A percentile compares a stretch with the other conserved stretches of the same genome.
These are phyloP conservation scores for Acacia pycnantha DNA, from an alignment of 331 rosid species.

Conservation along the genomic window DNA sequence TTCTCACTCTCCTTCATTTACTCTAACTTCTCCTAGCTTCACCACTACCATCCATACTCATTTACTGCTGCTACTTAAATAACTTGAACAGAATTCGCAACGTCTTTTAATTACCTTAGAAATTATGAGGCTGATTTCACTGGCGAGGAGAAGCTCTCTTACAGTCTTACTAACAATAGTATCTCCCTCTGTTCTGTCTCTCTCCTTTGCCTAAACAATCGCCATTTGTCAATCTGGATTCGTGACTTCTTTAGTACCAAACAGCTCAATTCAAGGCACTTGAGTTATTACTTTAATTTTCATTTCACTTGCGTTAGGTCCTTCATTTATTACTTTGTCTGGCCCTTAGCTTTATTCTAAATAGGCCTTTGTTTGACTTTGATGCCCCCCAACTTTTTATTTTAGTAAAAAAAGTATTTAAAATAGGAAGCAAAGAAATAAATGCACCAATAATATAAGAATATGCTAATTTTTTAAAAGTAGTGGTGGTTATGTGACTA, in stretches of 20 bases:
- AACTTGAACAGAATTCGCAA: not conserved
- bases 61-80: not conserved
- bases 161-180: not conserved
- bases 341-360: not conserved
- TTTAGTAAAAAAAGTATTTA: not conserved
- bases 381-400: not conserved
- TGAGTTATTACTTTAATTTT: not conserved
- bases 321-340: not conserved
- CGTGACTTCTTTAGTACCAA: not conserved
- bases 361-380: not conserved
- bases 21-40: slow-evolving; percentile 3
- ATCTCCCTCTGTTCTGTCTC: not conserved
- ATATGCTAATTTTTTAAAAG: not conserved
- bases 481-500: not conserved
- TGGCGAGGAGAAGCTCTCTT: not conserved
- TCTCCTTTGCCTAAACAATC: slow-evolving; percentile 11
- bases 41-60: not conserved
- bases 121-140: not conserved
- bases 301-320: not conserved
- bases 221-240: slow-evolving; percentile 3
- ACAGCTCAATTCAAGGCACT: not conserved
- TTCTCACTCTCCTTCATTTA: slow-evolving; percentile 12
- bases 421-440: not conserved
- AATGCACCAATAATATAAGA: not conserved
- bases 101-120: not conserved